Base-by-base conservation (phyloP, 495 filamentous ascomycete species). In the Umbilicaria muhlenbergii region DNA sequence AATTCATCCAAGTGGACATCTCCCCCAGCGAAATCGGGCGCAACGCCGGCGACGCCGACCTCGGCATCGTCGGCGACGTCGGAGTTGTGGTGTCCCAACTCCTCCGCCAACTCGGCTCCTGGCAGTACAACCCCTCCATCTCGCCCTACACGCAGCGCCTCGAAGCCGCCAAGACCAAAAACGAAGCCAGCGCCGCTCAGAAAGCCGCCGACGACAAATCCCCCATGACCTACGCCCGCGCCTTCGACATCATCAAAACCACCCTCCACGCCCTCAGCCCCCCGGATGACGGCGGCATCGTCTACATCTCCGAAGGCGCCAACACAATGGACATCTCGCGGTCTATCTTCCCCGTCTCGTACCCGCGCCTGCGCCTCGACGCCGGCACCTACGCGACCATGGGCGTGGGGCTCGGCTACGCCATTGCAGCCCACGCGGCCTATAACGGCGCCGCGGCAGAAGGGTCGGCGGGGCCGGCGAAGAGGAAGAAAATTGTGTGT, bases 291-390 rank as follows among this genome's bases (percentile, higher is more conserved):
- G 74, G 74, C 10, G 54, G 60, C 42, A 65, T 78, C 19, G 70
- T 80, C 14, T 79, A 78, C 46, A 60, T 80, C 42, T 78, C 74
- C 1, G 77, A 81, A 59, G 77, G 77, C 36, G 75, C 76, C 18
- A 80, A 80, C 56, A 77, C 75, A 13, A 79, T 80, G 77, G 74
- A 79, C 49, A 79, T 80, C 35, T 73, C 70, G 3, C 69, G 76
- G n/a, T 67, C 66, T 18, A 65, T 72, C 47, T 78, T 81, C 58
- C 63, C 67, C 0, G 61, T 80, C 11, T 58, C 71, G 14, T 60
- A 74, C 41, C 77, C 77, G 6, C 68, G 77, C 28, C 66, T 73
- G 3, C 68, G 76, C 2, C 68, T 80, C 19, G 76, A 80, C 47
- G 76, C 77, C 7, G 77, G 77, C 11, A 77, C 76, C 0, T 69